Evolutionary conservation across 225 moss, liverwort and hornwort species (phyloP).

Genomic region (Pseudisothecium myosuroides): DNA sequence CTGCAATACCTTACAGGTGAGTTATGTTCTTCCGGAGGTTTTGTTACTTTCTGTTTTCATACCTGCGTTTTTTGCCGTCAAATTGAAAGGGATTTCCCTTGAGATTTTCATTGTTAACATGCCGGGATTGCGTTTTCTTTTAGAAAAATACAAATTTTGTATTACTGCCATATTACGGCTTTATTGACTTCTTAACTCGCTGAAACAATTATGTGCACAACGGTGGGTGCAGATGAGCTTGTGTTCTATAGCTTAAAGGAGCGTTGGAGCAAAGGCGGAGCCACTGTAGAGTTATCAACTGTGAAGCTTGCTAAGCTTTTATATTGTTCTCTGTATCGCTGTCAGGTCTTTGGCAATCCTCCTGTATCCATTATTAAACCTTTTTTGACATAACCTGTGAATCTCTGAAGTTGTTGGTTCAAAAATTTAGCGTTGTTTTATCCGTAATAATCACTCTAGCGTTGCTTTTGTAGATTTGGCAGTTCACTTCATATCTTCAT

Average conservation of each 20-base stretch:
- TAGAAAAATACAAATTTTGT: background rate
- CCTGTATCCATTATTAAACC: background rate
- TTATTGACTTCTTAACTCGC: background rate
- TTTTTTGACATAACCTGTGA: background rate
- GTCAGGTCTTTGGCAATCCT: constrained; percentile 37
- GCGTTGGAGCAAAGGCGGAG: constrained; percentile 84
- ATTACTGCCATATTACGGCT: background rate
- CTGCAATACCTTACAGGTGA: constrained; percentile 81
- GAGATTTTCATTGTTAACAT: background rate
- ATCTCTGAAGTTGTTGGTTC: background rate
- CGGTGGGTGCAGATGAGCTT: constrained; percentile 59
- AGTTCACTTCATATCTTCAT: background rate
- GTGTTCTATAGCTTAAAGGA: constrained; percentile 87
- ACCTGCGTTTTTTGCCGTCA: background rate
- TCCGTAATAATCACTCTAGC: background rate
- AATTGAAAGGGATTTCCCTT: background rate
- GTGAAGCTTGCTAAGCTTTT: constrained; percentile 89
- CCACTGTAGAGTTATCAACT: constrained; percentile 62
- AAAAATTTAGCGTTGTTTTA: background rate
- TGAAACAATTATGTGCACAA: background rate
- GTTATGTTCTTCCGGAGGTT: background rate
- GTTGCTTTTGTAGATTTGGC: background rate
- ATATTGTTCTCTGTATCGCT: constrained; percentile 78
- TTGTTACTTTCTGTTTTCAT: background rate
- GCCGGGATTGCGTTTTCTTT: background rate